Evolutionary conservation across 139 green algal species (phyloP), one percentile per base, ranked within the genome.

Genomic region (Coelastrella sp.): DNA sequence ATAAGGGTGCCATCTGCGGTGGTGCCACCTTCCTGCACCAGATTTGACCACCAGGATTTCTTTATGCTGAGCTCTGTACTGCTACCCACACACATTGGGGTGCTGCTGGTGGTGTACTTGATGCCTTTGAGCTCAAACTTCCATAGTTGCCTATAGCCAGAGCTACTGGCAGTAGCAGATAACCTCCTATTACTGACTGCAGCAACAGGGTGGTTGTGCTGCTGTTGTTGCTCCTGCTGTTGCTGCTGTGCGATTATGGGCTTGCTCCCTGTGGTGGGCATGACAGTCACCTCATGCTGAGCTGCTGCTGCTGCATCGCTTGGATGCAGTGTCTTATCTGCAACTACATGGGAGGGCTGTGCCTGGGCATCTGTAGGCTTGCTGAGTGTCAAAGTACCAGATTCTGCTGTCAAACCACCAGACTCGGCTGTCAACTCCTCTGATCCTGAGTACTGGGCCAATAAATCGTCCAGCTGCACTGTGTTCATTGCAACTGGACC

Each of bases 11-110:
- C 5, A n/a, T 88, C 84, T 15, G 24, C 6, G 0, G 20, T 9
- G 8, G 66, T 68, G 9, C 20, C 20, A 8, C 68, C 84, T 20
- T 80, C 84, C 19, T 80, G 11, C 6, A 70, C 17, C 19, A 88
- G 68, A 11, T 80, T 22, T n/a, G 61, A 49, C 68, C 68, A 49
- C 84, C 84, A 88, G 20, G 12, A n/a, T 15, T 56, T 27, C 84
- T 88, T 88, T 20, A 81, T 49, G 20, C 12, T 8, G 7, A 58
- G 49, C 68, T 88, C 84, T 6, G 49, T 70, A n/a, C 25, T 81
- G 56, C 84, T 88, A 57, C 84, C 84, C 5, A 88, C 20, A 56
- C 84, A 88, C 84, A 88, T 88, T 7, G 84, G 68, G 3, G 7
- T 25, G 20, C 49, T 68, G 35, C 84, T 88, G 68, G 7, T 81